A percentile compares a stretch with the other conserved stretches of the same genome.
These are phyloP conservation scores for Trichoderma reesei DNA, from an alignment of 495 filamentous ascomycete genomes.

Conservation along the genomic window DNA sequence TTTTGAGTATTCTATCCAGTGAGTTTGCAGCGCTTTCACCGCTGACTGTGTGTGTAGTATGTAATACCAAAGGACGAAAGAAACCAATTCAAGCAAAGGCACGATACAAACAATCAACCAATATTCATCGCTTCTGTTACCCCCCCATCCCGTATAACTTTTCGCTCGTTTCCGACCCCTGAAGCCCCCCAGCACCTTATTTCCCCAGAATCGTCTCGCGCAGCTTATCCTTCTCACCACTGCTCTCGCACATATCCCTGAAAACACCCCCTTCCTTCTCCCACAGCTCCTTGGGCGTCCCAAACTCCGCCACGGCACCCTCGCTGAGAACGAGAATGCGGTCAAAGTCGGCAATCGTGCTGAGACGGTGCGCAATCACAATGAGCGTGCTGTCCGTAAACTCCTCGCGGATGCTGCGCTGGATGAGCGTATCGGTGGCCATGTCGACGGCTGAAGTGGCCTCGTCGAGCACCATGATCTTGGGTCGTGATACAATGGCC, in stretches of 20 bases:
- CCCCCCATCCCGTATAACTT: neutral
- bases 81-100: no score
- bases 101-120: no score
- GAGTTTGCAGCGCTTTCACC: no score
- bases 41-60: neutral
- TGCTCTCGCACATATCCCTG: slow-evolving; percentile 62
- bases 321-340: slow-evolving; percentile 73
- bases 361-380: slow-evolving; percentile 83
- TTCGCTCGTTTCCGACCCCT: no score
- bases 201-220: slow-evolving; percentile 42
- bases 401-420: slow-evolving; percentile 70
- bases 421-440: slow-evolving; percentile 73
- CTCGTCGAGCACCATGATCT: slow-evolving; percentile 85
- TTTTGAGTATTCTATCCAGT: neutral
- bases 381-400: slow-evolving; percentile 67
- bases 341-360: slow-evolving; percentile 82
- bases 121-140: no score
- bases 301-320: slow-evolving; percentile 65
- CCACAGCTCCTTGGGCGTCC: slow-evolving; percentile 59
- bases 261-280: slow-evolving; percentile 50
- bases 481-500: slow-evolving; percentile 69
- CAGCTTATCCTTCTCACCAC: slow-evolving; percentile 57
- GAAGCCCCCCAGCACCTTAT: neutral
- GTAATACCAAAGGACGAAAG: no score
- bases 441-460: slow-evolving; percentile 85